Conservation (phyloP, 495 filamentous ascomycete species). For the Trichoderma virens region DNA sequence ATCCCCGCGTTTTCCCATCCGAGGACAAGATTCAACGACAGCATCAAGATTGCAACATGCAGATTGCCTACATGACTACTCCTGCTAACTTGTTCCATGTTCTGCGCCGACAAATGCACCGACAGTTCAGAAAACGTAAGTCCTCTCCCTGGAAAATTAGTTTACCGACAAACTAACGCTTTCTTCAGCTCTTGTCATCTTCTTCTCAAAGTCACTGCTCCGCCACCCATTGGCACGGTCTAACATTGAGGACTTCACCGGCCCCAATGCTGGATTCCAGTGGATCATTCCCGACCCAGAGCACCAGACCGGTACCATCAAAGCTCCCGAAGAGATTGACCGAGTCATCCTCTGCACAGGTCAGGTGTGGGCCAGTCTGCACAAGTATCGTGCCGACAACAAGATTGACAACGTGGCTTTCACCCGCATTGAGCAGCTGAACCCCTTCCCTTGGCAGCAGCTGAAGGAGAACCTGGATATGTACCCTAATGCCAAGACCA, state of each 20-base stretch:
- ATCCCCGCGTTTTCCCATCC: conserved; percentile 83
- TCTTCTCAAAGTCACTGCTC: conserved; percentile 94
- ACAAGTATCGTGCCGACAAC: conserved; percentile 83
- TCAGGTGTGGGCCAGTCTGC: conserved; percentile 83
- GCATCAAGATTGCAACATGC: conserved; percentile 99
- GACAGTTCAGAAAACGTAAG: conserved; percentile 98
- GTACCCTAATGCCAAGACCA: conserved; percentile 94
- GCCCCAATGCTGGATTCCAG: conserved; percentile 76
- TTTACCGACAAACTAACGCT: conserved; percentile 28
- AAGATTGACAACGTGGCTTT: conserved; percentile 82
- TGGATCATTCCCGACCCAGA: conserved; percentile 90
- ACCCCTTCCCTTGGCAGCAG: conserved; percentile 98
- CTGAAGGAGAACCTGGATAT: conserved; percentile 89
- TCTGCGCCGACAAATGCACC: conserved; percentile 92
- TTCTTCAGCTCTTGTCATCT: conserved; percentile 71
- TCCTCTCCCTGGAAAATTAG: conserved; percentile 14
- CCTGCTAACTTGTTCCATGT: conserved; percentile 96
- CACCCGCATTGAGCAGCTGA: conserved; percentile 91
- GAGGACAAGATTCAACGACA: conserved; percentile 87
- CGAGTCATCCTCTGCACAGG: conserved; percentile 91
- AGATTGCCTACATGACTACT: conserved; percentile 88
- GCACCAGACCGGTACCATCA: conserved; percentile 63
- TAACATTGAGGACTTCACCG: conserved; percentile 78
- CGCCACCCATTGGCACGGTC: conserved; percentile 89
- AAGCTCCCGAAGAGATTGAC: conserved; percentile 77